These are phyloP conservation scores for Carex myosuroides DNA, from an alignment of 176 grass and related monocot species.

Conservation along the genomic window DNA sequence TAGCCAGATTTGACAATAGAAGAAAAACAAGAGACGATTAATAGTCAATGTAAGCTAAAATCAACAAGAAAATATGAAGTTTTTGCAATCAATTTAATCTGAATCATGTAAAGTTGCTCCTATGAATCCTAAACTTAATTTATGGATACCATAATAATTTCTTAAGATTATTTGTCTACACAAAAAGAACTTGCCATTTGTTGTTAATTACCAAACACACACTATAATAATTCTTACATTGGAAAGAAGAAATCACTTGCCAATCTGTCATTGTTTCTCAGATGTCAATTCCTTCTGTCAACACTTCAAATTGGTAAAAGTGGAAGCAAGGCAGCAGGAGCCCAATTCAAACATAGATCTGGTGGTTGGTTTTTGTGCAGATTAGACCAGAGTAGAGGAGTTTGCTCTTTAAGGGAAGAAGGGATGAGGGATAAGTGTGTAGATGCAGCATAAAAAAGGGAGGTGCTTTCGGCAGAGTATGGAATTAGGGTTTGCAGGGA, in stretches of 20 bases:
- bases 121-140: neutral
- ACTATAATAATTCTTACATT: neutral
- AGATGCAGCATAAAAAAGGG: neutral
- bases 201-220: neutral
- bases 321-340: neutral
- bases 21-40: neutral
- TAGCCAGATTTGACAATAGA: neutral
- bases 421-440: neutral
- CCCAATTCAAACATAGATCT: neutral
- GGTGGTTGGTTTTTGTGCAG: no score
- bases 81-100: neutral
- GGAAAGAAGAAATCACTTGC: neutral
- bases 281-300: neutral
- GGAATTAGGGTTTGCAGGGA: neutral
- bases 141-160: neutral
- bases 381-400: neutral
- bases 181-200: neutral
- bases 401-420: neutral
- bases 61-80: neutral
- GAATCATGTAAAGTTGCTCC: neutral
- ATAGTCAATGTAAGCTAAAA: neutral
- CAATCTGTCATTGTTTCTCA: neutral
- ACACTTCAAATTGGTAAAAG: neutral
- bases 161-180: neutral
- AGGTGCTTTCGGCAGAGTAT: neutral